Conservation (phyloP, 148 eudicot genomes). For the Oxyria digyna region DNA sequence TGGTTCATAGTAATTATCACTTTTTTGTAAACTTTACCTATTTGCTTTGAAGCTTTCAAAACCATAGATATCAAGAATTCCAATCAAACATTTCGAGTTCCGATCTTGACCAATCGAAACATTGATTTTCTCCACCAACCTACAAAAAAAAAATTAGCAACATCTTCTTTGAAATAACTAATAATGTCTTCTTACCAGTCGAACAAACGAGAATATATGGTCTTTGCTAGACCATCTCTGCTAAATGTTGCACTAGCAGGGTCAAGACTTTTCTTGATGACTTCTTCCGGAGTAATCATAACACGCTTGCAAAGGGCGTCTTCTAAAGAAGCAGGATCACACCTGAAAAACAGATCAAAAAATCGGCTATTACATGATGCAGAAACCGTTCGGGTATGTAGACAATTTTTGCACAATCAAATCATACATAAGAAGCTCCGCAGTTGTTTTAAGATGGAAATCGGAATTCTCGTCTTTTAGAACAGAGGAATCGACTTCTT, state of each 20-base stretch:
- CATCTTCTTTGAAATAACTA: background rate
- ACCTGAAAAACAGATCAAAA: constrained; percentile 7
- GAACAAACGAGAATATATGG: constrained; percentile 69
- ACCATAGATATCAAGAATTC: no score
- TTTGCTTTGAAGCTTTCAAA: no score
- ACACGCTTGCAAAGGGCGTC: constrained; percentile 10
- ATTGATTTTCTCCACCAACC: constrained; percentile 98
- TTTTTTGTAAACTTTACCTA: constrained; percentile 39
- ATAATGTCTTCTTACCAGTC: constrained; percentile 38
- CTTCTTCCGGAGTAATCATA: constrained; percentile 9
- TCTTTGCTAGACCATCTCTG: no score
- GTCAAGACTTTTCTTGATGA: no score
- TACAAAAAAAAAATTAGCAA: constrained; percentile 15
- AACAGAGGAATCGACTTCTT: constrained; percentile 13
- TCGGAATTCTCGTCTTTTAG: constrained; percentile 11
- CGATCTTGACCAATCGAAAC: no score
- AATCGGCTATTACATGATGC: background rate
- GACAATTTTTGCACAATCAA: background rate
- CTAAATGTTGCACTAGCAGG: no score
- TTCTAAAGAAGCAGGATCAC: constrained; percentile 6
- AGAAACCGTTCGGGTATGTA: background rate
- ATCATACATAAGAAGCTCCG: constrained; percentile 13
- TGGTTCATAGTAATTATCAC: background rate
- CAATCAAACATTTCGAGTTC: no score
- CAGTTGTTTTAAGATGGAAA: constrained; percentile 13